Evolutionary conservation across 192 early-diverging fungal genomes (phyloP), one percentile per base, ranked within the genome.

Genomic region (Umbelopsis vinacea): DNA sequence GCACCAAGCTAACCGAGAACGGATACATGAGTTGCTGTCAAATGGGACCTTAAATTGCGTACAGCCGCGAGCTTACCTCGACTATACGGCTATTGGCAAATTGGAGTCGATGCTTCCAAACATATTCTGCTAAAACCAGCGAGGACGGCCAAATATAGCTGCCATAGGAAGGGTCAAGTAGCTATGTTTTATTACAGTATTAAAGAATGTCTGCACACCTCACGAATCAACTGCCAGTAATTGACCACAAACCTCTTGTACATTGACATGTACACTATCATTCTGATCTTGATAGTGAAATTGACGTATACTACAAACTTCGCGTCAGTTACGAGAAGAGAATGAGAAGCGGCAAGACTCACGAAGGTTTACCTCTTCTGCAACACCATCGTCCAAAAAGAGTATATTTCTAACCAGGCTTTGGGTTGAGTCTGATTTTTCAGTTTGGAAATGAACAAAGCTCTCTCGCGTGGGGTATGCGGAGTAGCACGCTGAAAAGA

Each of bases 101-200:
- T 26, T 71, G 72, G 9, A 72, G 10, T 12, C 79, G 67, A 19
- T 74, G 55, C 57, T 74, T 43, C 74, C 74, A 82, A n/a, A 92
- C 60, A 66, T 83, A 92, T 19, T 88, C 84, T 2, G 88, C 73
- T 12, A 94, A 78, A 2, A 93, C 85, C 9, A 91, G 73, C 0
- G 93, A 73, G 14, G 88, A 89, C 6, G 92, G 92, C 93, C 93
- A 94, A 48, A 91, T 69, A 73, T 93, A 90, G 52, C 82, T 78
- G 17, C 88, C 91, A 76, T 88, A 91, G 6, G 81, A 76, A 19
- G 84, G 71, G 55, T 89, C 82, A 12, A 90, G 53, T 46, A 86
- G 52, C 87, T 91, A n/a, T n/a, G n/a, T n/a, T n/a, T n/a, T n/a
- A 71, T 50, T n/a, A 19, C n/a, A 15, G 48, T 50, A 21, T 10